Percentiles rank a stretch among this genome's conserved stretches.
These are phyloP conservation scores for Danielozyma ontarioensis DNA, from an alignment of 805 yeast species.

Conservation along the genomic window DNA sequence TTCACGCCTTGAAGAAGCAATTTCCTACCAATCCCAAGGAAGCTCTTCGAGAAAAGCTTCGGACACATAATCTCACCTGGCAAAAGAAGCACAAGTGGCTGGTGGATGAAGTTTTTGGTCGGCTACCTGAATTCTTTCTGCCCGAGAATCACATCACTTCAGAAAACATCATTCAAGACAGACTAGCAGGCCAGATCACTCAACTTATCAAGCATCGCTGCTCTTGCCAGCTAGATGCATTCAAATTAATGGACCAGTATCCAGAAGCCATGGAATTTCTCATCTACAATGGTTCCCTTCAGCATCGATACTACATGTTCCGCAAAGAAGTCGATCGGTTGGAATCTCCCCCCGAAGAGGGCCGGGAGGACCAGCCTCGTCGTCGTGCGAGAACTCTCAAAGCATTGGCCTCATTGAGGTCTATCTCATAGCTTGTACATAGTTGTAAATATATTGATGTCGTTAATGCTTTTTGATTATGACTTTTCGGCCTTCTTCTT, in stretches of 20 bases:
- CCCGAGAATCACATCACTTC: conserved; percentile 24
- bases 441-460: no score
- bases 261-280: conserved; percentile 31
- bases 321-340: conserved; percentile 17
- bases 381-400: conserved; percentile 19
- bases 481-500: conserved; percentile 9
- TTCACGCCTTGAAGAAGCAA: conserved; percentile 8
- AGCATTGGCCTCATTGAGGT: conserved; percentile 13
- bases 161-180: conserved; percentile 6
- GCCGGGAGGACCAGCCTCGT: conserved; percentile 12
- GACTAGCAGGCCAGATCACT: background rate
- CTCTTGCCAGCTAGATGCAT: conserved; percentile 11
- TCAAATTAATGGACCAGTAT: conserved; percentile 25
- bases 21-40: conserved; percentile 5
- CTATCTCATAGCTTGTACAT: background rate
- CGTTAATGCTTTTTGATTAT: no score
- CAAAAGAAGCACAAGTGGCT: conserved; percentile 2
- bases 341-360: conserved; percentile 11
- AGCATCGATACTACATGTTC: conserved; percentile 15
- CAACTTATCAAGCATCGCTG: background rate
- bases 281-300: conserved; percentile 13
- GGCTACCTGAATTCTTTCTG: conserved; percentile 23
- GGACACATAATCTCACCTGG: background rate
- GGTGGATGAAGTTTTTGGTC: conserved; percentile 10
- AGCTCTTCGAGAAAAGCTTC: background rate